Conservation (phyloP, 768 basidiomycete species). For the Phaffia tasmanica region DNA sequence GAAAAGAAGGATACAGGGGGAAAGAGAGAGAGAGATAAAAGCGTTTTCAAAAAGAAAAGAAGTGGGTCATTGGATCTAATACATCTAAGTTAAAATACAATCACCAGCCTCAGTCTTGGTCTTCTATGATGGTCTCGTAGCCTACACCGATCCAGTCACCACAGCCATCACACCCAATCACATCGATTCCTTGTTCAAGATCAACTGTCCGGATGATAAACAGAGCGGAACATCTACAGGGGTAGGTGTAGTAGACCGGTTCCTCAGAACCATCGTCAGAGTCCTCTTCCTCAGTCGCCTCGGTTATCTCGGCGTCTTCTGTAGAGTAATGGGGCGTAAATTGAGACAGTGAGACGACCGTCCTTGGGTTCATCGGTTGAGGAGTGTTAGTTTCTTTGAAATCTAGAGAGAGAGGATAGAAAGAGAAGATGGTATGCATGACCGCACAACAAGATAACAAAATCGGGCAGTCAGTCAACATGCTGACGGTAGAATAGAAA, state of each 20-base stretch:
- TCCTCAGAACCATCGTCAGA: constrained; percentile 29
- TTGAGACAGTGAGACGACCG: constrained; percentile 16
- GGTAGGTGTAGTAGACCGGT: constrained; percentile 35
- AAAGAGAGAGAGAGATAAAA: too few species aligned
- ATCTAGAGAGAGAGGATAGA: too few species aligned
- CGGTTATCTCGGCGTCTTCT: background rate
- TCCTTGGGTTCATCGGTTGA: constrained; percentile 19
- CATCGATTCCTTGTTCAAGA: constrained; percentile 38
- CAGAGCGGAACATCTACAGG: constrained; percentile 37
- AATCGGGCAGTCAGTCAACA: too few species aligned
- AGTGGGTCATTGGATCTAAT: background rate
- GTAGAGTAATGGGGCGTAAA: constrained; percentile 17
- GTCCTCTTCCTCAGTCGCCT: background rate
- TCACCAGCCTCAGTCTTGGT: background rate
- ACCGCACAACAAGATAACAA: too few species aligned
- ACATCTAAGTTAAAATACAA: background rate
- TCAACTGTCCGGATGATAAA: constrained; percentile 35
- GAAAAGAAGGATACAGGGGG: too few species aligned
- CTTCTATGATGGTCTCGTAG: constrained; percentile 32
- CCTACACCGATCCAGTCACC: constrained; percentile 40
- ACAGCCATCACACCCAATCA: constrained; percentile 40
- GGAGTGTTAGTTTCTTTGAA: background rate
- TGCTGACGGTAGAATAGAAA: too few species aligned
- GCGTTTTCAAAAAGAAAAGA: too few species aligned
- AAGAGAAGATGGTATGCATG: background rate